Evolutionary conservation across 495 filamentous ascomycete genomes (phyloP), one percentile per base, ranked within the genome.

Genomic region (Talaromyces adpressus): DNA sequence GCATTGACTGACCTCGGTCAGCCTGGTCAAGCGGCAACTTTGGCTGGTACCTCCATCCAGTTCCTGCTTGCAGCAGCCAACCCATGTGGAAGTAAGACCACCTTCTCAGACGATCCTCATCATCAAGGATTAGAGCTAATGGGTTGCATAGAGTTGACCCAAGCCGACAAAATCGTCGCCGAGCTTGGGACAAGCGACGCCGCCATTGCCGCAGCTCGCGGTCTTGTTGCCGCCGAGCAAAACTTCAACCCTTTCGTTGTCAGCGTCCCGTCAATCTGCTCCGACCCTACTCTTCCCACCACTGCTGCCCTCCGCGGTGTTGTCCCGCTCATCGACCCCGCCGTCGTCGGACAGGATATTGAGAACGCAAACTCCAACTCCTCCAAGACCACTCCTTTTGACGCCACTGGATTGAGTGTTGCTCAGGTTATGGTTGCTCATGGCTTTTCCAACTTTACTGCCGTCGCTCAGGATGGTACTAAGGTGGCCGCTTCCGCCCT

Each of bases 361-460:
- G 52, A 56, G 16, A 56, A 56, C 11, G 52, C 52, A 14, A 56
- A 56, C 20, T 56, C 52, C 12, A 56, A 56, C n/a, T 6, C 52
- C 16, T 56, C 52, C 14, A 22, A 22, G 52, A 56, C 22, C 9
- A 56, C 52, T 29, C 52, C 52, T 4, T 56, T 56, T 29, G 52
- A 56, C 20, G 52, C 52, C 6, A 56, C 52, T 27, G 52, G 52
- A 11, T 56, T 56, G 52, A 56, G 52, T 16, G 52, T 56, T 14
- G 52, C 52, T 14, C 52, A 56, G 20, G 52, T 56, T 8, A 56
- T 56, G 52, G 52, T 56, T 56, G 52, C 52, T 29, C 52, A 56
- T 56, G 52, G 52, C 9, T 56, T 56, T 16, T 56, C 52, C 27
- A 56, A 56, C 52, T 56, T 56, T 29, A 56, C 52, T 56, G 52